phyloP scores from a whole-genome alignment of 1,284 basidiomycete genomes.

The Cryptococcus depauperatus region DNA sequence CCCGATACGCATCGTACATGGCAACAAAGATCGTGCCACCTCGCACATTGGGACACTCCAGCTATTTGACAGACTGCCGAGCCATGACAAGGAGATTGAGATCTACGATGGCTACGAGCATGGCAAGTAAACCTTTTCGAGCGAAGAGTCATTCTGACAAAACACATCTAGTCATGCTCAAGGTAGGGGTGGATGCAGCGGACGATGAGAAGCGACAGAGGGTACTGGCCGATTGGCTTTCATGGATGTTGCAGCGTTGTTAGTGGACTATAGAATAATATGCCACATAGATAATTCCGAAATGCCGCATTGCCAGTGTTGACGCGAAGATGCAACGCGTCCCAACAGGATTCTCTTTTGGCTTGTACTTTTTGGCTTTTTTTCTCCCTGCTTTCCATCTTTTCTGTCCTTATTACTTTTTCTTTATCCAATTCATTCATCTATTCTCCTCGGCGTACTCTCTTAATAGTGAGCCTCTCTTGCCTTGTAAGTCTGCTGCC shows the following conservation, averaged over 20 bases:
- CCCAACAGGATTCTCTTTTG: neutral
- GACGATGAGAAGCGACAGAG: conserved; percentile 45
- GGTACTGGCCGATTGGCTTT: conserved; percentile 43
- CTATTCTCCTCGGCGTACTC: neutral
- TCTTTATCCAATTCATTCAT: neutral
- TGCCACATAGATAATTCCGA: neutral
- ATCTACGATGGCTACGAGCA: conserved; percentile 51
- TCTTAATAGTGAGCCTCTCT: too few species aligned
- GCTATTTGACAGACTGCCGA: conserved; percentile 44
- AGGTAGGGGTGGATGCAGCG: conserved; percentile 41
- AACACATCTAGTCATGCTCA: conserved; percentile 42
- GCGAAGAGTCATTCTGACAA: conserved; percentile 2
- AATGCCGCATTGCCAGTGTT: neutral
- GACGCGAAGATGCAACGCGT: neutral
- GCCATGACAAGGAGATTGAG: conserved; percentile 45
- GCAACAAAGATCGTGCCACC: conserved; percentile 47
- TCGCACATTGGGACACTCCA: conserved; percentile 43
- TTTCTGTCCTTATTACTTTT: neutral
- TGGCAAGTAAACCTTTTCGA: conserved; percentile 37
- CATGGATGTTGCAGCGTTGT: conserved; percentile 40
- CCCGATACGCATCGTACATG: conserved; percentile 48
- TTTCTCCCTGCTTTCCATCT: too few species aligned
- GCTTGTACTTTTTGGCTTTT: too few species aligned
- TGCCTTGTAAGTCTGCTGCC: too few species aligned
- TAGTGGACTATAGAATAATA: conserved; percentile 4